Evolutionary conservation across 2,329 filamentous ascomycete species (phyloP).

Genomic region (Xylariaceae sp.): DNA sequence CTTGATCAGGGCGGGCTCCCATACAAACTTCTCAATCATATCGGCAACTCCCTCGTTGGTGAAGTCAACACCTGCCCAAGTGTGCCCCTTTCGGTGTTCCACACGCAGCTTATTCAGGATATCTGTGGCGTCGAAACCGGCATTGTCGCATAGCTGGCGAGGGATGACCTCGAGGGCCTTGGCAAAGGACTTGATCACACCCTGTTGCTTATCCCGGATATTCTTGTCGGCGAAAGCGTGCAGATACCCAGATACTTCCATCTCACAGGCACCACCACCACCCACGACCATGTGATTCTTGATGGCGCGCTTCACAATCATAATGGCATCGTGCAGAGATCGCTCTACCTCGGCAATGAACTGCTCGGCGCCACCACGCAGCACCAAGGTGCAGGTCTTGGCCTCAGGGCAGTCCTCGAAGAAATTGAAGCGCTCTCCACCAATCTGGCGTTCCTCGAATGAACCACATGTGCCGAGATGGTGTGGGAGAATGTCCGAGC

Average conservation of each 20-base stretch:
- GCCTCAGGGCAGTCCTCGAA: slow-evolving; percentile 93
- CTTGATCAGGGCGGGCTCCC: slow-evolving; percentile 96
- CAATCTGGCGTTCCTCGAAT: slow-evolving; percentile 96
- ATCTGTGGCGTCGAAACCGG: slow-evolving; percentile 95
- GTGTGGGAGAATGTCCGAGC: slow-evolving; percentile 84
- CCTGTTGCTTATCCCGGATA: slow-evolving; percentile 90
- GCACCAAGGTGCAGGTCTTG: slow-evolving; percentile 93
- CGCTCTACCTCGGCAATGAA: slow-evolving; percentile 99
- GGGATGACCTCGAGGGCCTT: slow-evolving; percentile 97
- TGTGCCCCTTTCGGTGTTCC: slow-evolving; percentile 87
- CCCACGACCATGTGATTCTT: slow-evolving; percentile 93
- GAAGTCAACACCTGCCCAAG: slow-evolving; percentile 96
- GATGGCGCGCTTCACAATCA: slow-evolving; percentile 98
- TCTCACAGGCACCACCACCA: slow-evolving; percentile 89
- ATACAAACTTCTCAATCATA: slow-evolving; percentile 94
- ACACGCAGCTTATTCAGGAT: slow-evolving; percentile 95
- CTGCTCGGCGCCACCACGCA: slow-evolving; percentile 94
- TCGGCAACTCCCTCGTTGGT: slow-evolving; percentile 84
- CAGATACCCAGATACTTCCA: slow-evolving; percentile 93
- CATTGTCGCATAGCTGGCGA: slow-evolving; percentile 95
- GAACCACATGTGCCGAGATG: slow-evolving; percentile 85
- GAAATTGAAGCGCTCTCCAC: slow-evolving; percentile 96
- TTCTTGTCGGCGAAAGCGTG: slow-evolving; percentile 90
- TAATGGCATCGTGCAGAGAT: slow-evolving; percentile 96
- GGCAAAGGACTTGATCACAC: slow-evolving; percentile 95